Percentiles rank a stretch among this genome's conserved stretches.
phyloP scores from a whole-genome alignment of 129 eudicot species.

The Kitagawia praeruptora region DNA sequence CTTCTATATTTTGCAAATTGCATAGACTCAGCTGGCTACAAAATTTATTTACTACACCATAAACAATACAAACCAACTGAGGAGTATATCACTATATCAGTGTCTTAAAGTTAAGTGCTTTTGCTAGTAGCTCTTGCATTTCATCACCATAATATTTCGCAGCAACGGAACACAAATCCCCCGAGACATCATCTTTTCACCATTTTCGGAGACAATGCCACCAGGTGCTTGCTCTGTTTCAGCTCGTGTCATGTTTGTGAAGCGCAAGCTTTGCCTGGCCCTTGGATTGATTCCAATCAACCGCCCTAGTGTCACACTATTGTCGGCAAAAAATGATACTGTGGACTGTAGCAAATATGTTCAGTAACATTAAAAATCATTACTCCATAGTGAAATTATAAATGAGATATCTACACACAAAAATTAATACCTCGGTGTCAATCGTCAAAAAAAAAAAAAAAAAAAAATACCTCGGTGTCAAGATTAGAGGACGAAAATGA shows the following conservation, averaged over 20 bases:
- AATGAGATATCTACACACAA: too few relatives aligned
- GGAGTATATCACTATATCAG: not conserved
- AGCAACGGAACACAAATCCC: slow-evolving; percentile 56
- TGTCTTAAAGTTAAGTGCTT: slow-evolving; percentile 9
- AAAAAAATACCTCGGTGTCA: slow-evolving; percentile 80
- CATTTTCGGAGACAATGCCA: slow-evolving; percentile 8
- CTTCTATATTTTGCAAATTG: not conserved
- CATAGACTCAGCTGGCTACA: not conserved
- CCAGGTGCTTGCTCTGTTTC: slow-evolving; percentile 14
- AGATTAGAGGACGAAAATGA: slow-evolving; percentile 77
- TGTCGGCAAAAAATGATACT: slow-evolving; percentile 65
- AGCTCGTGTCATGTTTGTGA: slow-evolving; percentile 17
- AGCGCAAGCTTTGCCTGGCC: slow-evolving; percentile 34
- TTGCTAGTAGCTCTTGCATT: slow-evolving; percentile 37
- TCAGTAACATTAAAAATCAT: not conserved
- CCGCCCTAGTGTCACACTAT: slow-evolving; percentile 62
- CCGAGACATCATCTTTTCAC: slow-evolving; percentile 16
- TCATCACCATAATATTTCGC: slow-evolving; percentile 36
- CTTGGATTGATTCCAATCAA: slow-evolving; percentile 59
- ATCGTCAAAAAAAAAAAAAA: too few relatives aligned
- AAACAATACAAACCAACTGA: not conserved
- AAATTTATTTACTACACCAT: not conserved
- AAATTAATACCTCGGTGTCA: slow-evolving; percentile 60
- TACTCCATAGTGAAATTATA: not conserved
- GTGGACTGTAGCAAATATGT: slow-evolving; percentile 39